Evolutionary conservation across 2,329 filamentous ascomycete species (phyloP), one percentile per base, ranked within the genome.

Genomic region (Cadophora malorum): DNA sequence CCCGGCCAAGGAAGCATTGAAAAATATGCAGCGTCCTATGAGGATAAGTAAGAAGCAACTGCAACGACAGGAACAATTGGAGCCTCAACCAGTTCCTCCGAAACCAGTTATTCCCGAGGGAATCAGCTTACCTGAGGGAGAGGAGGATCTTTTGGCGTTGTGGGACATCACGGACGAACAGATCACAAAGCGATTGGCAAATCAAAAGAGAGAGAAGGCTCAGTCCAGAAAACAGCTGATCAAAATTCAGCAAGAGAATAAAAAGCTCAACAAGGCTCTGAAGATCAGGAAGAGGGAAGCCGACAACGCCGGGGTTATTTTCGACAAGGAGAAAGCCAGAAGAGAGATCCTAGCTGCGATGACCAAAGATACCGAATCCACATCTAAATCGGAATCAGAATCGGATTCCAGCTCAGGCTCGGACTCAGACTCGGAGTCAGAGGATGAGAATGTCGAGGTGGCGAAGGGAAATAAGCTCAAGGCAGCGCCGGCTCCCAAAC

Each of bases 151-250:
- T 59, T 69, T 78, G 62, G 70, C 68, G 1, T 63, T 79, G 38
- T 79, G 76, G 76, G 77, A 79, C 70, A 70, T 78, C n/a, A 67
- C 71, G 5, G 77, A 79, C 66, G 69, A 73, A 25, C 71, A 76
- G 21, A 69, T 79, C 25, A 65, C 72, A 58, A 70, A 72, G 56
- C 65, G 78, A 38, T 41, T 78, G 23, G 65, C 65, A 8, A 45
- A 63, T 1, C 65, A 67, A 19, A 74, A 74, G 66, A 72, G 71
- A 38, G 64, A 67, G 35, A 75, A 73, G 50, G 68, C 58, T 35
- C 52, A 64, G 35, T 66, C 68, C 12, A 70, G 70, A 50, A 74
- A 74, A 56, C 56, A 67, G 25, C 64, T 72, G 14, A 66, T 69
- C 38, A 70, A 64, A 19, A 52, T 72, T 25, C 70, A 76, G 41